Percentiles rank a stretch among this genome's conserved stretches.
phyloP scores from a whole-genome alignment of 306 rosid species.

The Inga oerstediana region DNA sequence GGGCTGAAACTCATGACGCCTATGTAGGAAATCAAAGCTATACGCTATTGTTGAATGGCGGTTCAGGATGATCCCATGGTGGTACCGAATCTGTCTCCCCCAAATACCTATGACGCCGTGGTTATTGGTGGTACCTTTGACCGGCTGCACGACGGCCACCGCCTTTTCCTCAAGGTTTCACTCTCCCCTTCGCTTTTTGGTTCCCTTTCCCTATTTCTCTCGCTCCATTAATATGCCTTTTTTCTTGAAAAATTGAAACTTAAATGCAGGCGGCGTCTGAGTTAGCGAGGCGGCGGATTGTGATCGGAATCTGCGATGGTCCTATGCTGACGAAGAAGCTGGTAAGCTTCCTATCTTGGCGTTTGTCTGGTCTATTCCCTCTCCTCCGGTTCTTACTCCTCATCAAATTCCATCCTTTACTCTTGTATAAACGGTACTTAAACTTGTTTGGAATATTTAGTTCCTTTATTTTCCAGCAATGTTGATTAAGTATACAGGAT shows the following conservation, averaged over 20 bases:
- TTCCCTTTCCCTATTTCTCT: background rate
- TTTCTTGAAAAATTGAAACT: background rate
- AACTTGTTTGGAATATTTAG: background rate
- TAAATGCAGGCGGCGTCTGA: conserved; percentile 72
- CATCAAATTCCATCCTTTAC: background rate
- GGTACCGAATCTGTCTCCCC: conserved; percentile 61
- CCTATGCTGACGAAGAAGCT: conserved; percentile 82
- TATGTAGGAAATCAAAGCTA: background rate
- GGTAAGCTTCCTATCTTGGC: conserved; percentile 43
- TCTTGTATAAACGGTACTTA: background rate
- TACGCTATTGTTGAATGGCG: conserved; percentile 45
- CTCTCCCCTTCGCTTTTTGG: no score
- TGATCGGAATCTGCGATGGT: conserved; percentile 83
- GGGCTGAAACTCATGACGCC: background rate
- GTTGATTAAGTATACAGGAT: background rate
- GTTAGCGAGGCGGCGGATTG: conserved; percentile 66
- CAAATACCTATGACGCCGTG: conserved; percentile 68
- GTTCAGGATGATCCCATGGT: conserved; percentile 49
- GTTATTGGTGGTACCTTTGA: conserved; percentile 96
- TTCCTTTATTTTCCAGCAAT: background rate
- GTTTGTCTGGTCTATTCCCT: background rate
- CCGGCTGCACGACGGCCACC: conserved; percentile 90
- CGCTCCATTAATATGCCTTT: background rate
- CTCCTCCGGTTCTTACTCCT: background rate
- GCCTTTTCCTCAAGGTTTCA: conserved; percentile 80